Base-by-base conservation (phyloP, 306 rosid species). In the Mimosa bimucronata region DNA sequence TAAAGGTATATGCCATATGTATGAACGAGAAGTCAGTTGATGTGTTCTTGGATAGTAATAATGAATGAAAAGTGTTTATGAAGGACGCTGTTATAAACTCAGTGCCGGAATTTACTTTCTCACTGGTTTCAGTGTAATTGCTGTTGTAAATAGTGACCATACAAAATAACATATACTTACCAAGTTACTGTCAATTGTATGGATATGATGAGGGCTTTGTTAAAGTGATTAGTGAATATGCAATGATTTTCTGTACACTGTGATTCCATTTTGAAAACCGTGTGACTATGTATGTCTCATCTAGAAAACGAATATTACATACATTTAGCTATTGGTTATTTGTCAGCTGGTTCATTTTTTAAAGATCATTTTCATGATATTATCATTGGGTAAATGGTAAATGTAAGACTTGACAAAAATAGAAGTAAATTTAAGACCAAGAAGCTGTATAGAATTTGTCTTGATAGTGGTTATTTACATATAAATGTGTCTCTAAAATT, bases 141-240 rank as follows among this genome's bases (percentile, higher is more conserved):
- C 84, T 80, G 88, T 81, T 94, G 98, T 94, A 94, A 89, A 94
- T 90, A 94, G 88, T 79, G 93, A 91, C 85, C 81, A 80, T 87
- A 88, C 88, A 73, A 73, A 83, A 82, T 83, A 85, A 82, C 88
- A 87, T 74, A 69, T 66, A 50, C 62, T 23, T 68, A 65, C 73
- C n/a, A 12, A 73, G 44, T 65, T 40, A 70, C 40, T 6, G 18
- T 70, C 52, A 83, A 77, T 77, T 77, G 87, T 80, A 83, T 80
- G 80, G 85, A 73, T 66, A 80, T 73, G 53, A 21, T 57, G 58
- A 50, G 55, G 64, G 73, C 62, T 60, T 48, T 80, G 69, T 52
- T 66, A 53, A 65, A 65, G 29, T 52, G 34, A 42, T 7, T 16
- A 42, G 19, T 52, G 53, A 42, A 29, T 48, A 42, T 25, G 74